phyloP scores from a whole-genome alignment of 1,139 yeast genomes.

The Blastobotrys malaysiensis region DNA sequence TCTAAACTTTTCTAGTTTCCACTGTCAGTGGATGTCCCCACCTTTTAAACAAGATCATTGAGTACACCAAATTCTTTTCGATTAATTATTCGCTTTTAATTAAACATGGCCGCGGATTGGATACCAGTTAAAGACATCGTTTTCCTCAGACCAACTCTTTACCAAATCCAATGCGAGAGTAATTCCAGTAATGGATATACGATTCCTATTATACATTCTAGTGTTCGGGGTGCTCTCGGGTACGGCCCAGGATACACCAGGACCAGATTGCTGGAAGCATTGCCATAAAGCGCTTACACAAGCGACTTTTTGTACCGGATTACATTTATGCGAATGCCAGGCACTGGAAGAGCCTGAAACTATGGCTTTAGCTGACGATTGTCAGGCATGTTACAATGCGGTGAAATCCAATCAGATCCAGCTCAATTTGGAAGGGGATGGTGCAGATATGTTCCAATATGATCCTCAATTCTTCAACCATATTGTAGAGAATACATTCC shows the following conservation, averaged over 20 bases:
- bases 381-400: conserved; percentile 20
- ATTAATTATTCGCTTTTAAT: background rate
- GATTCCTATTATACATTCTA: background rate
- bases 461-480: conserved; percentile 19
- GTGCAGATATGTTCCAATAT: conserved; percentile 11
- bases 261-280: conserved; percentile 20
- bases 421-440: conserved; percentile 20
- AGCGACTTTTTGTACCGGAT: conserved; percentile 17
- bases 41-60: background rate
- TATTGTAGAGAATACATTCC: conserved; percentile 20
- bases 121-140: background rate
- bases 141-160: background rate
- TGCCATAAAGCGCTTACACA: conserved; percentile 18
- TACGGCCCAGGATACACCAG: background rate
- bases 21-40: background rate
- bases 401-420: conserved; percentile 14
- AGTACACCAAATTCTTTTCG: background rate
- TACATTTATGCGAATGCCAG: conserved; percentile 16
- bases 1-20: background rate
- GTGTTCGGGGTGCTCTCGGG: background rate
- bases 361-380: conserved; percentile 14
- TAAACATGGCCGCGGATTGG: background rate
- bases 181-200: background rate
- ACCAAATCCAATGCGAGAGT: background rate
- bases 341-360: conserved; percentile 11